Evolutionary conservation across 2,329 filamentous ascomycete species (phyloP).

Genomic region (Boeremia lycopersici): DNA sequence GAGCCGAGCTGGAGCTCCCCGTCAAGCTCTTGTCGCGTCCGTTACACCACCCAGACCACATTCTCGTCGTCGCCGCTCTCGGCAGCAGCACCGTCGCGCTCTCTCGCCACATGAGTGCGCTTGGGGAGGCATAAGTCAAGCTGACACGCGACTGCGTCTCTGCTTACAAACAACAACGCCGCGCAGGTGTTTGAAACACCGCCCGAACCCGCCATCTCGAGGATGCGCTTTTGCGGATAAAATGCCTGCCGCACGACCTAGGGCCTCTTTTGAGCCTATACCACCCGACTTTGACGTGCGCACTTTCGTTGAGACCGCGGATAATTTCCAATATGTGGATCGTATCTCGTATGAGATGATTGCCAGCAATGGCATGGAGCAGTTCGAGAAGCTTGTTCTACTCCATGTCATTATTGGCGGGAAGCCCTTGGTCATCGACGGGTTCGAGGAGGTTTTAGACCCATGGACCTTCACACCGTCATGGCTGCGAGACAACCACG

Average conservation of each 20-base stretch:
- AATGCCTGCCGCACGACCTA: constrained; percentile 81
- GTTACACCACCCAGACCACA: background rate
- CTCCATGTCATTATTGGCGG: constrained; percentile 84
- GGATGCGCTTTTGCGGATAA: constrained; percentile 8
- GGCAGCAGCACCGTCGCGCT: background rate
- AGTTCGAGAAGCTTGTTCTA: constrained; percentile 84
- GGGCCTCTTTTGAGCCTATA: constrained; percentile 90
- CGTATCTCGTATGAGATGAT: constrained; percentile 81
- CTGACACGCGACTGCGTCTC: background rate
- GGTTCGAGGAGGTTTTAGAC: constrained; percentile 78
- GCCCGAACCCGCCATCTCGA: background rate
- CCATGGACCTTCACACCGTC: constrained; percentile 76
- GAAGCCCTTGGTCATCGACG: constrained; percentile 88
- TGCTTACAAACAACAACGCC: background rate
- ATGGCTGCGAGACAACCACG: constrained; percentile 81
- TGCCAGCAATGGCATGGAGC: constrained; percentile 73
- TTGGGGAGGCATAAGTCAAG: background rate
- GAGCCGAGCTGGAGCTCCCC: constrained; percentile 9
- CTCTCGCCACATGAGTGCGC: background rate
- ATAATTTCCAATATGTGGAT: constrained; percentile 86
- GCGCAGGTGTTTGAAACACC: background rate
- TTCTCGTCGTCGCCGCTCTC: background rate
- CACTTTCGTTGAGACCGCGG: constrained; percentile 73
- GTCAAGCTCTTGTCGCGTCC: background rate
- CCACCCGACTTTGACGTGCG: constrained; percentile 82